phyloP scores from a whole-genome alignment of 2,329 filamentous ascomycete species.

The Hypoxylon sp. region DNA sequence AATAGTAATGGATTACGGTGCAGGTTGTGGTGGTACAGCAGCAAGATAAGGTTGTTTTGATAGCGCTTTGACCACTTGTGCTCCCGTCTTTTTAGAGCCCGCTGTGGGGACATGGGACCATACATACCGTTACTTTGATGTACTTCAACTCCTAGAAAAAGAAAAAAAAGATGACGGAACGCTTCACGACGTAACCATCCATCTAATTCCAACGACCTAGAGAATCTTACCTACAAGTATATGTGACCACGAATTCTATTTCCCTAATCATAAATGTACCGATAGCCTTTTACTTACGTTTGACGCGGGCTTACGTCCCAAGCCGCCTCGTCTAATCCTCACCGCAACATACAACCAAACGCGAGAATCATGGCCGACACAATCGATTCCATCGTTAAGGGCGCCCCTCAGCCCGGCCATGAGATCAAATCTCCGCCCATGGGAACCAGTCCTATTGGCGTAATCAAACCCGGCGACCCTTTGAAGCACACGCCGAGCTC shows the following conservation, averaged over 20 bases:
- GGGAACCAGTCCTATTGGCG: conserved; percentile 61
- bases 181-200: conserved; percentile 11
- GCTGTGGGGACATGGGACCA: conserved; percentile 32
- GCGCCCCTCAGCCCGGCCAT: conserved; percentile 78
- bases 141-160: conserved; percentile 13
- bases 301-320: conserved; percentile 42
- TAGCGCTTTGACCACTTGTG: conserved; percentile 32
- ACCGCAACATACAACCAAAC: conserved; percentile 14
- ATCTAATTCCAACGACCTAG: conserved; percentile 27
- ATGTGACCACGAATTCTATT: conserved; percentile 18
- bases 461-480: conserved; percentile 74
- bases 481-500: conserved; percentile 88
- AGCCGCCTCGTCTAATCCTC: conserved; percentile 31
- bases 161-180: conserved; percentile 36
- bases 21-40: conserved; percentile 12
- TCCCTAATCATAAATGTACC: conserved; percentile 26
- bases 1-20: conserved; percentile 4
- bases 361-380: conserved; percentile 70
- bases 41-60: neutral
- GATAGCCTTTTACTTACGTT: conserved; percentile 29
- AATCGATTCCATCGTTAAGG: conserved; percentile 93
- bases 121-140: conserved; percentile 20
- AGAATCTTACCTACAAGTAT: conserved; percentile 15
- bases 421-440: conserved; percentile 62
- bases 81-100: neutral